phyloP scores from a whole-genome alignment of 2,329 filamentous ascomycete species.

The Colletotrichum higginsianum region DNA sequence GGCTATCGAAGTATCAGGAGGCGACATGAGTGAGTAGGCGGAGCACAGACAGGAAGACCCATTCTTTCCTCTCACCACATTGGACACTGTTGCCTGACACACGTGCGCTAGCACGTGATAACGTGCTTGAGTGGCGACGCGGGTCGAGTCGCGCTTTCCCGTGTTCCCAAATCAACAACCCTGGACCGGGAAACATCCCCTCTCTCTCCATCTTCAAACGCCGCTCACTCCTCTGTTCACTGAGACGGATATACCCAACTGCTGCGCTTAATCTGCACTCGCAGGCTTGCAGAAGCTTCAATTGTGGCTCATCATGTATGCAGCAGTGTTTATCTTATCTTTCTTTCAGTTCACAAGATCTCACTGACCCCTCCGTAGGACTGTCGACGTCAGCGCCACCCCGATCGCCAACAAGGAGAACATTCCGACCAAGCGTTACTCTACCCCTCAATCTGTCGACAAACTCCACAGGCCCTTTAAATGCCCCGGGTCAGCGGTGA shows the following conservation, averaged over 20 bases:
- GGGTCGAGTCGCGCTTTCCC: slow-evolving; percentile 40
- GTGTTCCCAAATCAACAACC: slow-evolving; percentile 23
- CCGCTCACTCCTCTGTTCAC: slow-evolving; percentile 28
- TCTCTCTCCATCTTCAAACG: slow-evolving; percentile 26
- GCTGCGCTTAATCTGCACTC: not conserved
- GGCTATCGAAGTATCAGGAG: not conserved
- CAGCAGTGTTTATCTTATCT: not conserved
- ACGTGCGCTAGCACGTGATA: slow-evolving; percentile 2
- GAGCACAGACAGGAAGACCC: not conserved
- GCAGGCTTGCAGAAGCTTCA: not conserved
- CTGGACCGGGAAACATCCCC: not conserved
- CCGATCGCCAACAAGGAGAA: slow-evolving; percentile 61
- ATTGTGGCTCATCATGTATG: slow-evolving; percentile 35
- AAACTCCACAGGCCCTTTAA: slow-evolving; percentile 88
- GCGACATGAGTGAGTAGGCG: not conserved
- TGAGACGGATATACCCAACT: not conserved
- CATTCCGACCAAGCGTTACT: slow-evolving; percentile 60
- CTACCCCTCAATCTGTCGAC: slow-evolving; percentile 74
- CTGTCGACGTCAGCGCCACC: slow-evolving; percentile 35
- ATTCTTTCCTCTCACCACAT: not conserved
- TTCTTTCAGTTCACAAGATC: not conserved
- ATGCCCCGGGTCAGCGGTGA: slow-evolving; percentile 86
- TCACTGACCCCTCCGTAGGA: slow-evolving; percentile 37
- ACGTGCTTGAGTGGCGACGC: slow-evolving; percentile 43
- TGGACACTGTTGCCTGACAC: slow-evolving; percentile 1